Base-by-base conservation (phyloP, 2,329 filamentous ascomycete species). In the Tolypocladium pustulatum region DNA sequence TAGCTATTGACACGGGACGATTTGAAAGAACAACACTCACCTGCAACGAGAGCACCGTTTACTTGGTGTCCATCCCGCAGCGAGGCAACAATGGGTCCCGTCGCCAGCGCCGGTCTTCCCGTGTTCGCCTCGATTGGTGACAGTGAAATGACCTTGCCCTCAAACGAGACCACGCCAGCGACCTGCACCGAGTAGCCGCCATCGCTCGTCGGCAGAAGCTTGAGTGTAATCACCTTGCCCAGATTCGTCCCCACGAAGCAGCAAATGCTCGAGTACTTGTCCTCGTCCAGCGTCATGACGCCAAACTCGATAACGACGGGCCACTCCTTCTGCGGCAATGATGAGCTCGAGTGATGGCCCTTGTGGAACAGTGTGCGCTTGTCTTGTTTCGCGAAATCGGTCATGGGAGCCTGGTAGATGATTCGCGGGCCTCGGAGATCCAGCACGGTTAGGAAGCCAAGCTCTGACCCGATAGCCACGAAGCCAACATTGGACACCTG, bases 401-500 rank as follows among this genome's bases (percentile, higher is more conserved):
- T 79, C 62, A 93, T 76, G 17, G 86, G 83, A 1, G 83, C 84
- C 56, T 85, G 87, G 69, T 89, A 91, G 61, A 97, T 94, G 54
- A 97, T 81, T 0, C 86, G 80, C 25, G 94, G 94, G 0, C 92
- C 93, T 59, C 94, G 86, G 61, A 99, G 78, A 71, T 99, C 94
- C 56, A 97, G 83, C 41, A 99, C 82, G 10, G 84, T 88, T 41
- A 99, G 73, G 62, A 85, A 85, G 2, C 94, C 94, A 43, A 85
- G 84, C 70, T 96, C 89, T 12, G 91, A 96, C 0, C 91, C 94
- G 36, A 88, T 86, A 13, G 88, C 92, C 13, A 96, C 84, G 68
- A 99, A 99, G 0, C 94, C 94, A 15, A 97, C 86, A 70, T 96
- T 90, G n/a, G 91, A 94, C 58, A 94, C 84, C 59, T 90, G 88